phyloP scores from a whole-genome alignment of 148 eudicot species.

The Vaccinium darrowii region DNA sequence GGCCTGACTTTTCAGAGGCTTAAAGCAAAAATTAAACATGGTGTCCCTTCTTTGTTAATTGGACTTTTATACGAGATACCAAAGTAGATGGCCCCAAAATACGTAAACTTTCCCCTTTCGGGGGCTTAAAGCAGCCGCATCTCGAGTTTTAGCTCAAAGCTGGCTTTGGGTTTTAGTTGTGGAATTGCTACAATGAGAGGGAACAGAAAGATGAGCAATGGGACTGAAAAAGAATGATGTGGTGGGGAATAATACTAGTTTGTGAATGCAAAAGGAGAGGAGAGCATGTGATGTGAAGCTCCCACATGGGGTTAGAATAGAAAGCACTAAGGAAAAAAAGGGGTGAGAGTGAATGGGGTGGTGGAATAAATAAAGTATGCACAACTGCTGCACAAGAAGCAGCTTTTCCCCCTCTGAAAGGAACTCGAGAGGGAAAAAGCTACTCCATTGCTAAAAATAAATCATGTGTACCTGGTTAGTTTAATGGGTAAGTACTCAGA shows the following conservation, averaged over 20 bases:
- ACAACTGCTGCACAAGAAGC: neutral
- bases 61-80: no score
- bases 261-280: conserved; percentile 14
- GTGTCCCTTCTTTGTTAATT: no score
- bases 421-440: neutral
- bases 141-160: no score
- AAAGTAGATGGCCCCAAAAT: no score
- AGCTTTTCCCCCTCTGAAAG: neutral
- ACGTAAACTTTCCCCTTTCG: no score
- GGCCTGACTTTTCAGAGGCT: no score
- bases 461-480: neutral
- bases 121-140: no score
- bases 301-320: conserved; percentile 26
- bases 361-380: conserved; percentile 17
- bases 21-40: no score
- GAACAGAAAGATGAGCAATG: conserved; percentile 18
- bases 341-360: neutral
- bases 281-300: conserved; percentile 40
- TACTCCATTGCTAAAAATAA: neutral
- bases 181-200: conserved; percentile 23
- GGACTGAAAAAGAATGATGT: conserved; percentile 20
- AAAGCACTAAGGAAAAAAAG: conserved; percentile 8
- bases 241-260: conserved; percentile 15
- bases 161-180: neutral
- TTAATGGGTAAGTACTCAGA: neutral